A percentile compares a stretch with the other conserved stretches of the same genome.
Evolutionary conservation across 768 basidiomycete species (phyloP).

Genomic region (Kwoniella dejecticola): DNA sequence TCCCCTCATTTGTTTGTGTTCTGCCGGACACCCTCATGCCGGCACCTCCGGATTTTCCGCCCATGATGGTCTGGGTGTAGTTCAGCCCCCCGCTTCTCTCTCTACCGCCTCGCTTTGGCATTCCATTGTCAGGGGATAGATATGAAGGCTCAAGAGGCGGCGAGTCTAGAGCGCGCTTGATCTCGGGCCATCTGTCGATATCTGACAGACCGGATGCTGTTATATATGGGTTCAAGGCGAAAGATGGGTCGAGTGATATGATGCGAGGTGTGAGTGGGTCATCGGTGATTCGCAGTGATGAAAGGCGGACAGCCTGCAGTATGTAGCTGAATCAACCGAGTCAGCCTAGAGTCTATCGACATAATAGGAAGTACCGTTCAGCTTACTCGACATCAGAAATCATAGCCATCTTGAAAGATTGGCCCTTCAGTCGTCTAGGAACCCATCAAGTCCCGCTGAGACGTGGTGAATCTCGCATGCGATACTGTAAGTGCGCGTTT

Average conservation of each 20-base stretch:
- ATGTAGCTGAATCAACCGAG: constrained; percentile 61
- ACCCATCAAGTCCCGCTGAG: no score
- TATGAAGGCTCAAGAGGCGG: constrained; percentile 63
- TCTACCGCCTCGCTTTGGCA: constrained; percentile 47
- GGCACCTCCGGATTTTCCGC: constrained; percentile 67
- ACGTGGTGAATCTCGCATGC: no score
- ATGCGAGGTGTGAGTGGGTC: constrained; percentile 81
- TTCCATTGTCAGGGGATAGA: constrained; percentile 58
- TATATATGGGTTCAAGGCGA: constrained; percentile 80
- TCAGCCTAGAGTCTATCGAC: not conserved
- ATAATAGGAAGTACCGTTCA: no score
- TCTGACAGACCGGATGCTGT: constrained; percentile 78
- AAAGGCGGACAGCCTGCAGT: constrained; percentile 79
- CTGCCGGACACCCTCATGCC: constrained; percentile 74
- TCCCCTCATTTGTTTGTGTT: constrained; percentile 6
- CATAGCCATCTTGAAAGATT: constrained; percentile 47
- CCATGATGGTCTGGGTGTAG: constrained; percentile 88
- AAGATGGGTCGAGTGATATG: constrained; percentile 72
- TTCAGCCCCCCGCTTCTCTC: constrained; percentile 62
- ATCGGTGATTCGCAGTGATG: constrained; percentile 83
- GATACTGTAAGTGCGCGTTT: no score
- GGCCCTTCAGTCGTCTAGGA: no score
- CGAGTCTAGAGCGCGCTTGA: constrained; percentile 63
- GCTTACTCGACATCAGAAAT: constrained; percentile 54
- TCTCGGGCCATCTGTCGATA: constrained; percentile 78